Conservation (phyloP, 1,284 basidiomycete species). For the Cutaneotrichosporon arboriforme region DNA sequence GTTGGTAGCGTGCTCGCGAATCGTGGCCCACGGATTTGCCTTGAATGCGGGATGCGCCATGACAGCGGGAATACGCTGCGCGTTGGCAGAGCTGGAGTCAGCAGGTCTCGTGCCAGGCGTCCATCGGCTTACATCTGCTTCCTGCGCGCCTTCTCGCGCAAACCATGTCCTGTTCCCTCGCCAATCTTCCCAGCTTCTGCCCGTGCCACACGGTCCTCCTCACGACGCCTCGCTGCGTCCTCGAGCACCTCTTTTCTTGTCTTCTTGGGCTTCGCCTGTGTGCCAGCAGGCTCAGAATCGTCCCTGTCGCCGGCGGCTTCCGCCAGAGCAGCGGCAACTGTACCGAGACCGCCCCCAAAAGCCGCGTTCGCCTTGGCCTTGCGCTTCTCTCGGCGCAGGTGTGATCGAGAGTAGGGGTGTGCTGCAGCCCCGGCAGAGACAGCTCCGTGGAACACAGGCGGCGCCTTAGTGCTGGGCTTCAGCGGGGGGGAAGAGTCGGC, state of each 20-base stretch:
- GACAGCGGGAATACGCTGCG: constrained; percentile 40
- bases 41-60: constrained; percentile 44
- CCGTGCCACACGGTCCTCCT: constrained; percentile 12
- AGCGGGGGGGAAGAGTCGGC: neutral
- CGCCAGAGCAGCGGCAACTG: constrained; percentile 32
- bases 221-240: constrained; percentile 8
- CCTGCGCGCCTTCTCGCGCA: constrained; percentile 41
- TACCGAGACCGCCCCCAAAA: constrained; percentile 27
- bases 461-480: constrained; percentile 3
- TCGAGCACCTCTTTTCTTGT: constrained; percentile 9
- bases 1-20: constrained; percentile 45
- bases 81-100: constrained; percentile 28
- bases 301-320: constrained; percentile 11
- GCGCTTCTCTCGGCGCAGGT: constrained; percentile 39
- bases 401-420: constrained; percentile 46
- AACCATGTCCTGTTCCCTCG: constrained; percentile 37
- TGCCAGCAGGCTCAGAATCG: neutral
- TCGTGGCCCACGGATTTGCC: constrained; percentile 45
- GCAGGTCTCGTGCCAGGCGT: neutral
- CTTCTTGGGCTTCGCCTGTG: constrained; percentile 5
- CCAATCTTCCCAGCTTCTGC: constrained; percentile 37
- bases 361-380: constrained; percentile 35
- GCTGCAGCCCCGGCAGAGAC: constrained; percentile 7
- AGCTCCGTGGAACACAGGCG: constrained; percentile 11
- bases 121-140: constrained; percentile 40